phyloP scores from a whole-genome alignment of 106 monocot species.

The Platanthera guangdongensis region DNA sequence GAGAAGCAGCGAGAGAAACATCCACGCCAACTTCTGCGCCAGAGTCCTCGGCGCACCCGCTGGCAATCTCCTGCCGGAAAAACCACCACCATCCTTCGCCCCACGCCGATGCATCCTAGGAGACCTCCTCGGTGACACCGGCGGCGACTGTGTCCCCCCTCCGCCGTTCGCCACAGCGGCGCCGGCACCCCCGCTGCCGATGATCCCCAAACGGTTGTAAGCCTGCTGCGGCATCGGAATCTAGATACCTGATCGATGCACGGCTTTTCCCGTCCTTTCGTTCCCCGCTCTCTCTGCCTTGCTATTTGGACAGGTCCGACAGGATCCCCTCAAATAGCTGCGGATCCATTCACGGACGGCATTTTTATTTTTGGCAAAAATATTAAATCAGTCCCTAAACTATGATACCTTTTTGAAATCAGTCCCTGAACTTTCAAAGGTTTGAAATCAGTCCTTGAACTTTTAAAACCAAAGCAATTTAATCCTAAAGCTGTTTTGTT shows the following conservation, averaged over 20 bases:
- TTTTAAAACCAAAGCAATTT: too few relatives aligned
- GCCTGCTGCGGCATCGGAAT: constrained; percentile 21
- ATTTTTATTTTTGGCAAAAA: too few relatives aligned
- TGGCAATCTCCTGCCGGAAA: constrained; percentile 8
- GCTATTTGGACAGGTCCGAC: too few relatives aligned
- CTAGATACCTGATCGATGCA: not conserved
- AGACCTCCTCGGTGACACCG: constrained; percentile 44
- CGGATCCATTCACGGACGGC: too few relatives aligned
- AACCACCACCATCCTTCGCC: constrained; percentile 8
- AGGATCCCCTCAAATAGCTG: too few relatives aligned
- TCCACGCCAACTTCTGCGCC: constrained; percentile 43
- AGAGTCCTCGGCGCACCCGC: constrained; percentile 15
- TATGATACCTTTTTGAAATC: too few relatives aligned
- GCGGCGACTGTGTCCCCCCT: constrained; percentile 46
- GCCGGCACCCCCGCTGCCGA: constrained; percentile 23
- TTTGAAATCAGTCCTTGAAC: too few relatives aligned
- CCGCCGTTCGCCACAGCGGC: constrained; percentile 2
- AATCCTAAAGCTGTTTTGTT: too few relatives aligned
- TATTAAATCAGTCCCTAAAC: too few relatives aligned
- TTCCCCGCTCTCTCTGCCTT: not conserved
- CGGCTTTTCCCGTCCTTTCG: not conserved
- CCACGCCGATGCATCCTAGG: constrained; percentile 19
- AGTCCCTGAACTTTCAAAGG: too few relatives aligned
- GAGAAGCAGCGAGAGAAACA: constrained; percentile 51
- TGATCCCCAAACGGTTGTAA: constrained; percentile 49